Base-by-base conservation (phyloP, 1,139 yeast genomes). In the Hemisphaericaspora xylanilytica region DNA sequence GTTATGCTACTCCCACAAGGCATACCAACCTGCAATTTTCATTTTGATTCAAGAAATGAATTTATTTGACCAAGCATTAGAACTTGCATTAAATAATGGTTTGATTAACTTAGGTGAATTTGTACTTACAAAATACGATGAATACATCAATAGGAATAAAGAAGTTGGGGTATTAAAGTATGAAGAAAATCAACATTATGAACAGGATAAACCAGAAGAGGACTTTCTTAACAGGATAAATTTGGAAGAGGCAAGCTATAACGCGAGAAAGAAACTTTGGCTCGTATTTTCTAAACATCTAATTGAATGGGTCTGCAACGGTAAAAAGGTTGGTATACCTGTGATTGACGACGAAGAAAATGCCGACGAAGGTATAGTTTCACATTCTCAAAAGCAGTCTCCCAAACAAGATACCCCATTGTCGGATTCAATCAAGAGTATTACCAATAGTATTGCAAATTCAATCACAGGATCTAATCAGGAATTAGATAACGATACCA, bases 1-100 rank as follows among this genome's bases (percentile, higher is more conserved):
- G 40, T 61, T 89, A 29, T 86, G 96, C 51, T 71, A 85, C 37
- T 74, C 75, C 36, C 73, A 78, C 52, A 60, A 73, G 12, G 79
- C 78, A 42, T 68, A 73, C 35, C 78, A 78, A 44, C 76, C 90
- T 1, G 88, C 95, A 0, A 80, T 88, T 5, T 74, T 78, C 42
- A 75, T 92, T 25, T 79, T 85, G 49, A 78, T 90, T 1, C 70
- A 78, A 40, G 74, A 69, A 41, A 64, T 87, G 65, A 78, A 73
- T 4, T 68, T 85, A 36, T 86, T 73, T 54, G 95, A 87, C 44
- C 92, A 86, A 43, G 97, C 97, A 0, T 79, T 90, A 29, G 70
- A 73, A 36, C 57, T 90, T 43, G 94, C 97, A 0, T 65, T 92
- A 31, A 70, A 75, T 4, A 65, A 81, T 46, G 77, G 78, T 34